Evolutionary conservation across 106 monocot genomes (phyloP), one percentile per base, ranked within the genome.

Genomic region (Dioscorea dumetorum): DNA sequence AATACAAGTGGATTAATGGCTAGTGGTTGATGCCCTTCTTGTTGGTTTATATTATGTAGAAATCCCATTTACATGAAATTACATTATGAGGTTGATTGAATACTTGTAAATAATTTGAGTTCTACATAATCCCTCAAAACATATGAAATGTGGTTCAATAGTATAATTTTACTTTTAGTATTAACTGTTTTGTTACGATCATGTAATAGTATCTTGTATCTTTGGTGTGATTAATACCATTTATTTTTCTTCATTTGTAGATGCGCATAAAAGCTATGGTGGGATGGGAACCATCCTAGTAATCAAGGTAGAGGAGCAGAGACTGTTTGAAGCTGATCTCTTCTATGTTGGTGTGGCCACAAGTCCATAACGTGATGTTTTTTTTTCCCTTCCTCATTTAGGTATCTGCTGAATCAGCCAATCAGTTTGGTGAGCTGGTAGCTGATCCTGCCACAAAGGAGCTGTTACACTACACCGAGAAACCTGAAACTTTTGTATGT

Each of bases 401-500:
- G 66, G 66, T 66, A 20, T 66, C 65, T 66, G 65, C 65, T 66
- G 65, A 66, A 66, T 66, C 65, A 66, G 49, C 66, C 22, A 51
- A 66, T n/a, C 66, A 66, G 66, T 66, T 66, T 51, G 66, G 66
- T 21, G 66, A 66, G 49, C 22, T 66, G 5, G 66, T 66, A 2
- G 66, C 66, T 22, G 66, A 66, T 66, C 66, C 66, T 22, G 23
- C 1, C 49, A 66, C 66, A 4, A 66, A 66, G 5, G 66, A 66
- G 50, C 22, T 66, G 49, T 50, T 66, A 50, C 66, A 66, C 8
- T 66, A 66, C 15, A 66, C 49, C 24, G 66, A 66, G 66, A 66
- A 66, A 50, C 49, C 66, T 22, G 88, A 94, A 62, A 99, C 92
- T 67, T 99, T 99, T 85, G 97, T 99, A 69, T 74, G 92, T 62